phyloP scores from a whole-genome alignment of 2,329 filamentous ascomycete species.

The Cadophora gregata region DNA sequence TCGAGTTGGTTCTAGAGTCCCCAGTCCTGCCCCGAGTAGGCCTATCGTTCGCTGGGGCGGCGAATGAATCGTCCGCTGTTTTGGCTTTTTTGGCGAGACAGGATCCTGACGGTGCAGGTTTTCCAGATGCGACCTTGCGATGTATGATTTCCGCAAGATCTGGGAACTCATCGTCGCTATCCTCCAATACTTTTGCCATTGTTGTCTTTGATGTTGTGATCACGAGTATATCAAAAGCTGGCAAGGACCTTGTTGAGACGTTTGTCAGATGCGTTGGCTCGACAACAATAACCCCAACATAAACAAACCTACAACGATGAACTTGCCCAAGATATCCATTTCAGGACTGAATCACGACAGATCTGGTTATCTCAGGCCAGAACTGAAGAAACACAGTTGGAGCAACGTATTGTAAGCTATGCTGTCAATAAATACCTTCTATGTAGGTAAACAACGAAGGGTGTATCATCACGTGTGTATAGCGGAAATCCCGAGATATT shows the following conservation, averaged over 20 bases:
- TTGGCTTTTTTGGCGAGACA: neutral
- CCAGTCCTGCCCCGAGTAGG: neutral
- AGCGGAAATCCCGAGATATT: slow-evolving; percentile 10
- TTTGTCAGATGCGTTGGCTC: slow-evolving; percentile 1
- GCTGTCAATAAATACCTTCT: too few species aligned
- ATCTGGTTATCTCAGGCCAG: neutral
- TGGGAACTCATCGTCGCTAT: slow-evolving; percentile 38
- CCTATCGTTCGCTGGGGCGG: neutral
- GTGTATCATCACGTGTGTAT: neutral
- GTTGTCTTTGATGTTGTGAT: slow-evolving; percentile 4
- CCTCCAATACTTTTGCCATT: slow-evolving; percentile 34
- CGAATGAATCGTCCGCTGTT: neutral
- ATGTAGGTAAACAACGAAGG: neutral
- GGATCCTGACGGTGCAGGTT: neutral
- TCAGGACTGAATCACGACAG: neutral
- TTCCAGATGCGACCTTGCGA: neutral
- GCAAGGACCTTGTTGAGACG: slow-evolving; percentile 1
- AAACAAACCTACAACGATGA: neutral
- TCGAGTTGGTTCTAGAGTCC: neutral
- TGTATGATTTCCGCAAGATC: slow-evolving; percentile 29
- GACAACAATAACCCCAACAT: neutral
- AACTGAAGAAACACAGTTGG: neutral
- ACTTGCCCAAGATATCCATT: neutral
- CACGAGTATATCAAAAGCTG: neutral
- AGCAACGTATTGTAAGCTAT: too few species aligned